Evolutionary conservation across 140 eudicot species (phyloP).

Genomic region (Bidens hawaiensis): DNA sequence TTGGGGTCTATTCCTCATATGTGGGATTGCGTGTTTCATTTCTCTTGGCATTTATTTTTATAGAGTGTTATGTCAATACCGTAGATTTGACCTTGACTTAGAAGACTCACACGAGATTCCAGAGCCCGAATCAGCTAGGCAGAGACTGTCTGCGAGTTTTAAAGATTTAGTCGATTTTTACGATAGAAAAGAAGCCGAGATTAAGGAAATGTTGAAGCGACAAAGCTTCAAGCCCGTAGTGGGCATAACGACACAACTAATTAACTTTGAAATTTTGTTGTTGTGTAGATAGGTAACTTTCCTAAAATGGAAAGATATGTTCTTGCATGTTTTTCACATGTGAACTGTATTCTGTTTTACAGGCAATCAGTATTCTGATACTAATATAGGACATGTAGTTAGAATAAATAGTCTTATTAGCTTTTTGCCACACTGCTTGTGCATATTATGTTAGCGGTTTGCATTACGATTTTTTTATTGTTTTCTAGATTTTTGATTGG

Average conservation of each 20-base stretch:
- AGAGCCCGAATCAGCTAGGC: conserved; percentile 30
- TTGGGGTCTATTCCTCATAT: conserved; percentile 95
- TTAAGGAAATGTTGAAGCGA: conserved; percentile 55
- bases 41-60: conserved; percentile 51
- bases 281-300: not conserved
- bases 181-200: conserved; percentile 73
- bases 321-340: not conserved
- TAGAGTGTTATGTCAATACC: conserved; percentile 63
- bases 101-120: conserved; percentile 44
- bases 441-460: not conserved
- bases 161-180: conserved; percentile 59
- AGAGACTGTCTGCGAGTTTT: conserved; percentile 48
- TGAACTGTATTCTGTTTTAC: not conserved
- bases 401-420: not conserved
- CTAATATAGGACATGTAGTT: not conserved
- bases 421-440: not conserved
- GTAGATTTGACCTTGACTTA: conserved; percentile 42
- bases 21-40: conserved; percentile 69
- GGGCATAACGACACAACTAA: conserved; percentile 16
- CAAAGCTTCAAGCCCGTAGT: conserved; percentile 20
- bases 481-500: too few relatives aligned
- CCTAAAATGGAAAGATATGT: not conserved
- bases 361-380: not conserved
- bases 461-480: not conserved
- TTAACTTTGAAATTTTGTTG: not conserved